Evolutionary conservation across 2,329 filamentous ascomycete genomes (phyloP).

Genomic region (Claviceps sp.): DNA sequence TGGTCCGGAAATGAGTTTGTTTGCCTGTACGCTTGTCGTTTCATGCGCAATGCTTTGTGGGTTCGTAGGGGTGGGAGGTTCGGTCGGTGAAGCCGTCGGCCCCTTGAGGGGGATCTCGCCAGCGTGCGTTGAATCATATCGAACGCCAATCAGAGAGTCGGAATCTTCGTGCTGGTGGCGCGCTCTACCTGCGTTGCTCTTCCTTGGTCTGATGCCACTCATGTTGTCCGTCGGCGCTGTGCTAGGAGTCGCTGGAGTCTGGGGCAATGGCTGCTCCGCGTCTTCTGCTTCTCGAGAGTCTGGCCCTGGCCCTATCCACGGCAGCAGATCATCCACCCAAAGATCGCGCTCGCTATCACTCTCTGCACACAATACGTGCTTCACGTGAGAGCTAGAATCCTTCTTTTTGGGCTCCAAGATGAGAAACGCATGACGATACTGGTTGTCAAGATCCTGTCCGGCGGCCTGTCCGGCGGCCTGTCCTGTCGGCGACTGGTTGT

Average conservation of each 20-base stretch:
- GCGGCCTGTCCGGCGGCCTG: slow-evolving; percentile 33
- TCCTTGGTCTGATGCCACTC: slow-evolving; percentile 16
- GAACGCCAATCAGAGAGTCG: slow-evolving; percentile 41
- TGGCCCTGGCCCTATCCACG: slow-evolving; percentile 88
- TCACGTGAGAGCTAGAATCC: slow-evolving; percentile 74
- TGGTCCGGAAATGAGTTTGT: slow-evolving; percentile 61
- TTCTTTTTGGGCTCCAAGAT: slow-evolving; percentile 94
- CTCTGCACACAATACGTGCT: slow-evolving; percentile 91
- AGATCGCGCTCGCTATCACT: slow-evolving; percentile 84
- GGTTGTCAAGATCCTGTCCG: slow-evolving; percentile 73
- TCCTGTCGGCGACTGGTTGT: slow-evolving; percentile 47
- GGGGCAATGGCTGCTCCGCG: slow-evolving; percentile 13
- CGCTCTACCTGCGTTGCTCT: slow-evolving; percentile 17
- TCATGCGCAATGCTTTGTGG: slow-evolving; percentile 19
- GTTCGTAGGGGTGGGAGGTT: slow-evolving; percentile 19
- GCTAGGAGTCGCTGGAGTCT: slow-evolving; percentile 8
- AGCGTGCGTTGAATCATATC: slow-evolving; percentile 42
- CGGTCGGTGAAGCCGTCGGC: slow-evolving; percentile 17
- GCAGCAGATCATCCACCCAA: slow-evolving; percentile 83
- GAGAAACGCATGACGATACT: slow-evolving; percentile 92
- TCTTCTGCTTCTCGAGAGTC: slow-evolving; percentile 55
- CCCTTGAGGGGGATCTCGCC: slow-evolving; percentile 36
- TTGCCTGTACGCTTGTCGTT: slow-evolving; percentile 26
- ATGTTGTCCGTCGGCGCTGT: slow-evolving; percentile 11
- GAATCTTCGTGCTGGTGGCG: slow-evolving; percentile 24